phyloP scores from a whole-genome alignment of 805 yeast genomes.

The Zygoascus tannicola region DNA sequence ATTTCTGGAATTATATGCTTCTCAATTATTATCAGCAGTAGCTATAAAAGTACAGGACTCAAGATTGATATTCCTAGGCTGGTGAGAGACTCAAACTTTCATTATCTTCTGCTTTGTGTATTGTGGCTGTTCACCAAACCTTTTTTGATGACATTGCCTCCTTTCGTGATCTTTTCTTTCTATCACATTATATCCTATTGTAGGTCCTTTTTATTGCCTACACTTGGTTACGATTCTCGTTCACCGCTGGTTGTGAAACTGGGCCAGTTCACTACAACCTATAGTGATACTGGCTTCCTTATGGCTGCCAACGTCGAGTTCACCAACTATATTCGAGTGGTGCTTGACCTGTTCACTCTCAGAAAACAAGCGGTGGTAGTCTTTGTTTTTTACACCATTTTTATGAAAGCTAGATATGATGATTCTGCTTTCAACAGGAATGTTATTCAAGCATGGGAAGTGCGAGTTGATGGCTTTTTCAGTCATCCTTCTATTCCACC shows the following conservation, averaged over 20 bases:
- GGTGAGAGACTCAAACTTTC: conserved; percentile 57
- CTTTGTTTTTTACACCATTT: conserved; percentile 41
- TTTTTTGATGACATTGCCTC: conserved; percentile 52
- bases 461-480: conserved; percentile 49
- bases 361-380: conserved; percentile 51
- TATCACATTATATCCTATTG: conserved; percentile 75
- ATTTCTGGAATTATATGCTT: conserved; percentile 58
- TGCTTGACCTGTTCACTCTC: conserved; percentile 30
- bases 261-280: conserved; percentile 38
- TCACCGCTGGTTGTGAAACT: conserved; percentile 27
- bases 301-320: conserved; percentile 55
- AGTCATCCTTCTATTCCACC: conserved; percentile 48
- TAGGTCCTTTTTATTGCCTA: conserved; percentile 58
- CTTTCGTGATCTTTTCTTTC: conserved; percentile 66
- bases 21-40: not conserved
- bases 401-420: conserved; percentile 71
- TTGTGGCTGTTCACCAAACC: conserved; percentile 53
- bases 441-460: conserved; percentile 60
- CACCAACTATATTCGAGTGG: conserved; percentile 29
- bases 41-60: not conserved
- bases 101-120: conserved; percentile 53
- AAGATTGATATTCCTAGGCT: conserved; percentile 19
- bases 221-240: conserved; percentile 33
- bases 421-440: conserved; percentile 63
- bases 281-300: conserved; percentile 52